These are phyloP conservation scores for Cladophialophora psammophila DNA, from an alignment of 2,329 filamentous ascomycete genomes.

Conservation along the genomic window DNA sequence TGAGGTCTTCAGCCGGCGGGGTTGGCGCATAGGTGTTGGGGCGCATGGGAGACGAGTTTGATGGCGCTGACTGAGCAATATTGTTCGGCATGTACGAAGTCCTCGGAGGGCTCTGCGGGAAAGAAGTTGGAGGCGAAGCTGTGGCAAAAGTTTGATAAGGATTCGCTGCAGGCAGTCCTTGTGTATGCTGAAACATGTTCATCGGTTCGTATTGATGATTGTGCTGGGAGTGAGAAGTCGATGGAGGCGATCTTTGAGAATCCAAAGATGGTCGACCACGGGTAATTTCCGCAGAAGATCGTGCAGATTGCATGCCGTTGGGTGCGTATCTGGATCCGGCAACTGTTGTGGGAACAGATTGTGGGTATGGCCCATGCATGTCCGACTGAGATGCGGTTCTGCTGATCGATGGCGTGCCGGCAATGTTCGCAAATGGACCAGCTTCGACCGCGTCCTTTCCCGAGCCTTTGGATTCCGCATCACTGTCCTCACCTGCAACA, in stretches of 20 bases:
- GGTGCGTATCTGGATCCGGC: constrained; percentile 54
- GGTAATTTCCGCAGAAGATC: constrained; percentile 60
- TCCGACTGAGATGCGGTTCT: constrained; percentile 78
- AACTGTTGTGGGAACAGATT: constrained; percentile 45
- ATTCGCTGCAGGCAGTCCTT: constrained; percentile 29
- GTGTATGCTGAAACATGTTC: constrained; percentile 35
- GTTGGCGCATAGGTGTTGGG: constrained; percentile 41
- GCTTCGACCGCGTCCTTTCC: constrained; percentile 66
- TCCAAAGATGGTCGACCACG: constrained; percentile 59
- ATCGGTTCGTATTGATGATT: constrained; percentile 44
- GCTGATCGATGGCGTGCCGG: constrained; percentile 76
- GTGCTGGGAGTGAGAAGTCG: constrained; percentile 42
- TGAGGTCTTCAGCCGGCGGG: constrained; percentile 32
- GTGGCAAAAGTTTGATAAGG: constrained; percentile 43
- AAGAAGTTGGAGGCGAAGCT: constrained; percentile 34
- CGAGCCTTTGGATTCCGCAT: constrained; percentile 65
- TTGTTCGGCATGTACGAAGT: constrained; percentile 40
- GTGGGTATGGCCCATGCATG: constrained; percentile 69
- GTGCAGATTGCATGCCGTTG: constrained; percentile 54
- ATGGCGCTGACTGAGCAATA: constrained; percentile 48
- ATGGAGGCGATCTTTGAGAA: constrained; percentile 53
- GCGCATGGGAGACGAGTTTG: constrained; percentile 40
- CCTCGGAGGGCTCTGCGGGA: constrained; percentile 35
- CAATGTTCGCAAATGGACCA: constrained; percentile 83
- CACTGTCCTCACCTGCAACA: constrained; percentile 86